These are phyloP conservation scores for Neodidymelliopsis sp. DNA, from an alignment of 2,329 filamentous ascomycete species.

Conservation along the genomic window DNA sequence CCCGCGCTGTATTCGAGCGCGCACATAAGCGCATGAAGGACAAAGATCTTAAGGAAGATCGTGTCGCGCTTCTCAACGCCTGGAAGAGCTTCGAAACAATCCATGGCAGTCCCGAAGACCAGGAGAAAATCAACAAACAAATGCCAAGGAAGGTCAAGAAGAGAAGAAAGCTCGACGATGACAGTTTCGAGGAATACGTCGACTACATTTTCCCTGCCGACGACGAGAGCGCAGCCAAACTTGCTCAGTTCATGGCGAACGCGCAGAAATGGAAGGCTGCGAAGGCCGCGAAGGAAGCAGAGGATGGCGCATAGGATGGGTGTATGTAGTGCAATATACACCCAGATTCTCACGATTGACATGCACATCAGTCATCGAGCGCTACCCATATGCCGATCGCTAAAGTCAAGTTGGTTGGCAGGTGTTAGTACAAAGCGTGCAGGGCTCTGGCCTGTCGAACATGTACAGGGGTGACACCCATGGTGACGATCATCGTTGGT, in stretches of 20 bases:
- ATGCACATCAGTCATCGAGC: too few relatives aligned
- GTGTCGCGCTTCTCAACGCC: conserved; percentile 88
- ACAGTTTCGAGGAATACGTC: conserved; percentile 93
- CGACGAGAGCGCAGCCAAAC: conserved; percentile 82
- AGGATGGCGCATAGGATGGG: neutral
- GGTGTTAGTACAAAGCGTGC: too few relatives aligned
- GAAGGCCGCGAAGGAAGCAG: conserved; percentile 28
- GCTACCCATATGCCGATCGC: neutral
- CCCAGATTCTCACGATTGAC: neutral
- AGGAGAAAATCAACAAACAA: conserved; percentile 85
- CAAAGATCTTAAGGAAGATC: conserved; percentile 87
- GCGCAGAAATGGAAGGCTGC: conserved; percentile 87
- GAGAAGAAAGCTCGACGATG: conserved; percentile 88
- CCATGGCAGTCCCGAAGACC: conserved; percentile 77
- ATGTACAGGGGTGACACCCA: too few relatives aligned
- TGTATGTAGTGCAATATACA: neutral
- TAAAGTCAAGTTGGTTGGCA: too few relatives aligned
- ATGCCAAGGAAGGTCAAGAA: conserved; percentile 96
- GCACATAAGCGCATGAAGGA: conserved; percentile 89
- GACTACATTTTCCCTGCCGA: conserved; percentile 98
- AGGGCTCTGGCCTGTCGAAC: too few relatives aligned
- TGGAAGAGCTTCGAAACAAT: conserved; percentile 93
- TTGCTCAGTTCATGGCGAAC: conserved; percentile 84
- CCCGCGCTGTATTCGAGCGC: conserved; percentile 82
- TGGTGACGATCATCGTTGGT: too few relatives aligned